Evolutionary conservation across 2,329 filamentous ascomycete genomes (phyloP).

Genomic region (Purpureocillium takamizusanense): DNA sequence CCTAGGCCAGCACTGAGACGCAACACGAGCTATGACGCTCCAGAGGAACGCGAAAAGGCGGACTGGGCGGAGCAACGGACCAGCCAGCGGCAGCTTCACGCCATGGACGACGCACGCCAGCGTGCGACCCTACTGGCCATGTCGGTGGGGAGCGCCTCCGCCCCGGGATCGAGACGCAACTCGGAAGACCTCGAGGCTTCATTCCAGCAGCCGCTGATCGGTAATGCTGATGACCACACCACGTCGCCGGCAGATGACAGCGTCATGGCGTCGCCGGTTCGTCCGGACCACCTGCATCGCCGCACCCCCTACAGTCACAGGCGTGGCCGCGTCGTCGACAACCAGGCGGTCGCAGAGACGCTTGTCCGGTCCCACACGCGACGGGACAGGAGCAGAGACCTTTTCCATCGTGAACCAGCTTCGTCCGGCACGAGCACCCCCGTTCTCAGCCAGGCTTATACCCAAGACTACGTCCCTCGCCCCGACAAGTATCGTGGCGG

Average conservation of each 20-base stretch:
- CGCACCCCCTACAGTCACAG: constrained; percentile 16
- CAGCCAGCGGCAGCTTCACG: constrained; percentile 27
- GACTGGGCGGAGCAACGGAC: constrained; percentile 27
- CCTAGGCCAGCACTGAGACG: constrained; percentile 30
- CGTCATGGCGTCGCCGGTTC: constrained; percentile 4
- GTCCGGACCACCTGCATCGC: constrained; percentile 8
- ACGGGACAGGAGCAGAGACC: constrained; percentile 16
- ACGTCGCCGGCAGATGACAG: constrained; percentile 9
- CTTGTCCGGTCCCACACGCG: constrained; percentile 24
- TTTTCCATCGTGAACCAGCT: constrained; percentile 18
- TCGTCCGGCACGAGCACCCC: constrained; percentile 29
- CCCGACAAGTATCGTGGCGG: constrained; percentile 64
- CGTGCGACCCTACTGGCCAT: constrained; percentile 29
- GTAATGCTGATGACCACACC: constrained; percentile 18
- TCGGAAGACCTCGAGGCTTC: constrained; percentile 20
- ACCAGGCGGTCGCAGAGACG: constrained; percentile 22
- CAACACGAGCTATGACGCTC: constrained; percentile 33
- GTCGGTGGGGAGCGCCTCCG: constrained; percentile 28
- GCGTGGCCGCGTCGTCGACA: constrained; percentile 9
- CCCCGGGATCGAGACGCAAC: constrained; percentile 25
- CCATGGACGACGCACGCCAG: constrained; percentile 29
- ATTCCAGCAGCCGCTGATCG: constrained; percentile 21
- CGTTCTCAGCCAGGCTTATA: constrained; percentile 38
- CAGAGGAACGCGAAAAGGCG: constrained; percentile 28
- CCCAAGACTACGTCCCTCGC: constrained; percentile 50